Evolutionary conservation across 768 basidiomycete genomes (phyloP), one percentile per base, ranked within the genome.

Genomic region (Tylopilus rubrobrunneus): DNA sequence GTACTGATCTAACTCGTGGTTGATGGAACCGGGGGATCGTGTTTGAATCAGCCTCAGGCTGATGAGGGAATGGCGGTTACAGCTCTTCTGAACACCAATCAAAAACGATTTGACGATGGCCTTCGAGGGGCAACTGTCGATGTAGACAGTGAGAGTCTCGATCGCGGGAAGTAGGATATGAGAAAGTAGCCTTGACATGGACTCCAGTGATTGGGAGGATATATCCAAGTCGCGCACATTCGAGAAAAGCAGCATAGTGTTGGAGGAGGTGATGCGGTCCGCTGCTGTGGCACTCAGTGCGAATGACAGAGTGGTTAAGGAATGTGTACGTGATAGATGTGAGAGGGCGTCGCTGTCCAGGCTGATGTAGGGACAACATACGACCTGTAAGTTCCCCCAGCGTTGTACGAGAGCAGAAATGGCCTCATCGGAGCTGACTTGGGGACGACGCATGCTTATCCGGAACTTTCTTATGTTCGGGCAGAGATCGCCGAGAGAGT

Each of bases 361-460:
- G 29, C 29, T 33, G 19, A 47, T 27, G 33, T 52, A 52, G 25
- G 51, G 51, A 25, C 45, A 46, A n/a, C 21, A 40, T 31, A 52
- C 7, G 25, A 46, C 51, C 29, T 47, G 39, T 9, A 52, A 46
- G 23, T 25, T 52, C 29, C 28, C 21, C 51, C 51, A 47, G 39
- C 39, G 29, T 28, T 45, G 29, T 9, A 52, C 21, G 3, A 52
- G 21, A 19, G 7, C 23, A 15, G 37, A 52, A 17, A 52, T 41
- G 23, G 45, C 29, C 7, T 52, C 51, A 17, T 52, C 51, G 17
- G 39, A 31, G 29, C 51, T 39, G 45, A 41, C 21, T 19, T 52
- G 51, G 28, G 51, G 51, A 25, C 51, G 51, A 41, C 45, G 45
- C 51, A 47, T 52, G 29, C 51, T 29, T 14, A 47, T 14, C 15